Conservation (phyloP, 2,329 filamentous ascomycete species). For the Scytalidium sp. region DNA sequence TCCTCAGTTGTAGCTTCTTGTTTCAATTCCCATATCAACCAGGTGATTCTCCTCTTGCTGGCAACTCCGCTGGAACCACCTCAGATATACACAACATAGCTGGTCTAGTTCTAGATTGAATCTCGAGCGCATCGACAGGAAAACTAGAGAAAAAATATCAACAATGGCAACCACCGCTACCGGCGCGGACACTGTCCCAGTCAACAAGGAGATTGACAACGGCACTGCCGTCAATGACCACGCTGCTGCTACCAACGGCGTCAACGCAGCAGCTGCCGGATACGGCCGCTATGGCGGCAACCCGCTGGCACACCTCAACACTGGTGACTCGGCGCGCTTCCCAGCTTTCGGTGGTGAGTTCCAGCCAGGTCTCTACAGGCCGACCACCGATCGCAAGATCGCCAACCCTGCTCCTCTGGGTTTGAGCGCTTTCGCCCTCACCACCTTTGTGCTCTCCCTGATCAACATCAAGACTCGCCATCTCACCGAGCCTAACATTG, state of each 20-base stretch:
- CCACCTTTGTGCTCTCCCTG: slow-evolving; percentile 57
- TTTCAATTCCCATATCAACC: too few species aligned
- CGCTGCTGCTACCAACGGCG: slow-evolving; percentile 1
- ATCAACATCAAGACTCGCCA: slow-evolving; percentile 52
- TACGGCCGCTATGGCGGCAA: slow-evolving; percentile 30
- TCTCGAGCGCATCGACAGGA: not conserved
- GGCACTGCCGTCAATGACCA: slow-evolving; percentile 16
- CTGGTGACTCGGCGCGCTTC: slow-evolving; percentile 37
- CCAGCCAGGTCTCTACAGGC: slow-evolving; percentile 56
- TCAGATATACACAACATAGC: not conserved
- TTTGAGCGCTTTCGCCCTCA: slow-evolving; percentile 58
- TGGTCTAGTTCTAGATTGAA: not conserved
- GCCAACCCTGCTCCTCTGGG: slow-evolving; percentile 60
- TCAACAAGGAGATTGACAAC: slow-evolving; percentile 19
- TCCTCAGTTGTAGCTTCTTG: too few species aligned
- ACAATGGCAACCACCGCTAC: slow-evolving; percentile 22
- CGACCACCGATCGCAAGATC: slow-evolving; percentile 49
- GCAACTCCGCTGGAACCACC: too few species aligned
- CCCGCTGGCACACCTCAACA: slow-evolving; percentile 47
- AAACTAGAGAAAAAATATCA: not conserved
- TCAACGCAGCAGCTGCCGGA: not conserved
- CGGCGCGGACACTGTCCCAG: slow-evolving; percentile 8
- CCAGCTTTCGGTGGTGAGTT: slow-evolving; percentile 57
- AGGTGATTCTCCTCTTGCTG: too few species aligned
- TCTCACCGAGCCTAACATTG: slow-evolving; percentile 46